Base-by-base conservation (phyloP, 176 grass and related monocot species). In the Musa beccarii region DNA sequence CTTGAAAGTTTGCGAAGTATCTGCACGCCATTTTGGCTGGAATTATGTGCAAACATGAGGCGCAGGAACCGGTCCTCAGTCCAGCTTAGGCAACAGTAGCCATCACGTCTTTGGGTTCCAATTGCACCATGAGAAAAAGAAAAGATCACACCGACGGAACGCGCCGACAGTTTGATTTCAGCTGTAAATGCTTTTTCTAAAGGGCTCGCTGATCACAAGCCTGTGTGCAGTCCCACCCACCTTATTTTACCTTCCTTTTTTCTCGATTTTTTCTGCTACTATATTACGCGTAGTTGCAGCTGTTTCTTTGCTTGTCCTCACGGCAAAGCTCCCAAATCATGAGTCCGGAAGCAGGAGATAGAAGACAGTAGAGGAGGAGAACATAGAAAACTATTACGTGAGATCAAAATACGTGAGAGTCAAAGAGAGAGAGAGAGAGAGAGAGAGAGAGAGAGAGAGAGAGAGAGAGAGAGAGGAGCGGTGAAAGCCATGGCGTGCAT, bases 311-410 rank as follows among this genome's bases (percentile, higher is more conserved):
- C 65, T 28, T 67, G n/a, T 7, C 21, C 23, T 12, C 65, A 16
- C 65, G 65, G 65, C 65, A 67, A 67, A 67, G 65, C 65, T 28
- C 11, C 13, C 25, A 29, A 67, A 67, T 67, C 65, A 67, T 67
- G 65, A 67, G 16, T 12, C 65, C 25, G 25, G 11, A 22, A 67
- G 12, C 11, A 34, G 26, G 11, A 26, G 26, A 67, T 11, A 22
- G 15, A 34, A 43, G 14, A 12, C 2, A 43, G 16, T 15, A 1
- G 22, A 29, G 65, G 29, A 34, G 29, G 29, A 34, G 29, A 34
- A 34, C 3, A 34, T 34, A 34, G 29, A 34, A 34, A 34, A 34
- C 29, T 34, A 34, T 34, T 34, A 4, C 29, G 29, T 34, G 29
- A 34, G 29, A 34, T 34, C 29, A 34, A 34, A 34, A 4, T n/a